phyloP scores from a whole-genome alignment of 2,329 filamentous ascomycete species.

The Hymenoscyphus scutula region DNA sequence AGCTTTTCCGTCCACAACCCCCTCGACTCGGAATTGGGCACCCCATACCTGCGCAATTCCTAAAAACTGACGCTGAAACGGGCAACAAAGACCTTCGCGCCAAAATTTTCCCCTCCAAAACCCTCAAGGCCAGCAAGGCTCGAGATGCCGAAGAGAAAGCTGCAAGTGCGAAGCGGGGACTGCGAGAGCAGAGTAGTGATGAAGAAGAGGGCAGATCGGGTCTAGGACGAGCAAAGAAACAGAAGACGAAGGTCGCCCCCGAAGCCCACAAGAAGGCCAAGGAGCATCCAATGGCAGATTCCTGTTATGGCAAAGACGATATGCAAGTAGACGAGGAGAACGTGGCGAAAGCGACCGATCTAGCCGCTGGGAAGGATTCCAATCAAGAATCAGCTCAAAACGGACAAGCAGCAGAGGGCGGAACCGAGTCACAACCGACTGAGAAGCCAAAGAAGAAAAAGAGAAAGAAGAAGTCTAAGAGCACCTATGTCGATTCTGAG shows the following conservation, averaged over 20 bases:
- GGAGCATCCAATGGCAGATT: neutral
- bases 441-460: conserved; percentile 8
- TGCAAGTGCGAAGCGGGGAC: conserved; percentile 32
- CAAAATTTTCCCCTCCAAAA: conserved; percentile 34
- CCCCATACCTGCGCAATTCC: conserved; percentile 32
- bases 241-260: conserved; percentile 20
- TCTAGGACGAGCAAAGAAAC: conserved; percentile 37
- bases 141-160: conserved; percentile 37
- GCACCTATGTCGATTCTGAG: neutral
- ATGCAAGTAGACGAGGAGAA: neutral
- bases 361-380: neutral
- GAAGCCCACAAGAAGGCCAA: neutral
- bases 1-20: conserved; percentile 32
- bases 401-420: neutral
- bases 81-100: conserved; percentile 36
- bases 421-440: neutral
- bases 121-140: conserved; percentile 34
- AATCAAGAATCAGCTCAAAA: neutral
- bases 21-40: conserved; percentile 36
- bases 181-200: conserved; percentile 35
- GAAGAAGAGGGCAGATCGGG: conserved; percentile 38
- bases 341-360: neutral
- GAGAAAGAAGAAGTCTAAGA: neutral
- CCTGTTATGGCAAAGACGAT: neutral
- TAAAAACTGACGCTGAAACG: conserved; percentile 31